Evolutionary conservation across 2,329 filamentous ascomycete genomes (phyloP).

Genomic region (Xylaria digitata): DNA sequence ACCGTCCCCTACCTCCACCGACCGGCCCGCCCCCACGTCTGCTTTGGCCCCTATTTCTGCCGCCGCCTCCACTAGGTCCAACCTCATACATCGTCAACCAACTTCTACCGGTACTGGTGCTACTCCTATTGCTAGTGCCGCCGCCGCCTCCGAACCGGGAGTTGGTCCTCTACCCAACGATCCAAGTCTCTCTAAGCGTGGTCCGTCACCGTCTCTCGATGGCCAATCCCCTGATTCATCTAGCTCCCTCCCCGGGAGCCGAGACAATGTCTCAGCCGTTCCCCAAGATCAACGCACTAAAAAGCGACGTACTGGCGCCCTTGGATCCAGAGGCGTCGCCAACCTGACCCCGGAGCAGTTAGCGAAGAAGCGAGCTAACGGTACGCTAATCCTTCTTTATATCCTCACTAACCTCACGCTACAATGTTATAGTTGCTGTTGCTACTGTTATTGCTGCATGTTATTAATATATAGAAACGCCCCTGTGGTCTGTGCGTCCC

Average conservation of each 20-base stretch:
- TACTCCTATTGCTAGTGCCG: conserved; percentile 8
- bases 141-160: conserved; percentile 9
- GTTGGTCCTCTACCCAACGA: conserved; percentile 8
- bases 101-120: not conserved
- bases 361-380: conserved; percentile 72
- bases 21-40: conserved; percentile 25
- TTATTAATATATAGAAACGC: conserved; percentile 1
- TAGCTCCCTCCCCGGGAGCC: conserved; percentile 32
- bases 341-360: conserved; percentile 80
- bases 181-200: conserved; percentile 42
- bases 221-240: conserved; percentile 44
- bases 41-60: conserved; percentile 18
- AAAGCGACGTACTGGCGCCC: conserved; percentile 59
- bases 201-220: conserved; percentile 40
- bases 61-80: conserved; percentile 31
- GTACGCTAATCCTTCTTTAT: conserved; percentile 50
- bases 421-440: not conserved
- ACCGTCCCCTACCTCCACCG: conserved; percentile 21
- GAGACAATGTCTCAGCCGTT: conserved; percentile 30
- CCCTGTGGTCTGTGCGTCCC: not conserved
- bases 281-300: conserved; percentile 52
- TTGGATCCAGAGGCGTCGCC: conserved; percentile 63
- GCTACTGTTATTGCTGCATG: not conserved
- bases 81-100: conserved; percentile 34
- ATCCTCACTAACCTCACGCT: conserved; percentile 2